Evolutionary conservation across 2,329 filamentous ascomycete genomes (phyloP), one percentile per base, ranked within the genome.

Genomic region (Beauveria asiatica): DNA sequence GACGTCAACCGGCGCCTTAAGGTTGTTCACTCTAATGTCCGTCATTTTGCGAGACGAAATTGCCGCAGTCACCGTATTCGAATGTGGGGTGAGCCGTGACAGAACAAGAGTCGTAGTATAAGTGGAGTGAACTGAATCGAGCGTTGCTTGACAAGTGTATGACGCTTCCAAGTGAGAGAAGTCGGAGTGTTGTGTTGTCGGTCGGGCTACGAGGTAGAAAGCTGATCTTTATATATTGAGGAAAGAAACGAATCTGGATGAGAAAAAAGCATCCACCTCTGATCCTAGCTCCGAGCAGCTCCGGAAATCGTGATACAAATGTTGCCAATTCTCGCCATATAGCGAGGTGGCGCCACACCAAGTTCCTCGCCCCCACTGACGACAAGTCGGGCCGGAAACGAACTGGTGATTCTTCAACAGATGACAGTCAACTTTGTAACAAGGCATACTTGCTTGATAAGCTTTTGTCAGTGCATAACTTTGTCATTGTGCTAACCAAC

Each of bases 1-100:
- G 57, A 88, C 82, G 62, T 86, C 82, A 30, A 83, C 69, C 44
- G 80, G 80, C 69, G 78, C 74, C 64, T 74, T 71, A 19, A 83
- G 74, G 62, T 69, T 73, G 55, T 74, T 66, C 9, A 75, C 73
- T 60, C 76, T 67, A 56, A 79, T 74, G 60, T 78, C 75, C 23
- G 68, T 60, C 67, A 71, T 69, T 45, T 52, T 62, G 39, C 33
- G 65, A 55, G 63, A 67, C 68, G 37, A 8, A 50, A 54, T 30
- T 44, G 39, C 42, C 30, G 44, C 44, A 41, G 19, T 49, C 19
- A 7, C 44, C n/a, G 8, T 49, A 44, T 33, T 41, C 6, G 13
- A 37, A 19, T 5, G 9, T 27, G 21, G 21, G 7, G 6, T 19
- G 39, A 23, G 21, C 13, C 19, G 6, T 19, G 39, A 23, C 1